Conservation (phyloP, 140 eudicot species). For the Flaveria floridana region DNA sequence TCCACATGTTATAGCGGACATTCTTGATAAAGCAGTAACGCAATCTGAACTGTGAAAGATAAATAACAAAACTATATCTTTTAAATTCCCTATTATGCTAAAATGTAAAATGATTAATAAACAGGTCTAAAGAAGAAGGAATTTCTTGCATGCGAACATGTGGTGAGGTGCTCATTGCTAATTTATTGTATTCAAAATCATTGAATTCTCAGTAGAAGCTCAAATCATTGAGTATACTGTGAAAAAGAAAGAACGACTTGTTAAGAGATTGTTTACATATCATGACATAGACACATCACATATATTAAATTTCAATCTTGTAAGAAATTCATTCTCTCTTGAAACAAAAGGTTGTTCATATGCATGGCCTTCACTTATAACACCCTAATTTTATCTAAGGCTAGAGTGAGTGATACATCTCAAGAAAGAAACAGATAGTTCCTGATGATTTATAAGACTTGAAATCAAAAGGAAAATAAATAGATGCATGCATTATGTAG, state of each 20-base stretch:
- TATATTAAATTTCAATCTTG: background rate
- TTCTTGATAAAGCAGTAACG: background rate
- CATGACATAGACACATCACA: background rate
- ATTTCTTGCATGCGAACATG: background rate
- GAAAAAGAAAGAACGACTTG: background rate
- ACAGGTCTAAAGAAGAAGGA: background rate
- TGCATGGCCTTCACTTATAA: background rate
- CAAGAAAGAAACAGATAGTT: background rate
- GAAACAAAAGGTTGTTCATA: background rate
- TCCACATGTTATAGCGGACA: slow-evolving; percentile 6
- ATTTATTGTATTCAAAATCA: background rate
- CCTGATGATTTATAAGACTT: background rate
- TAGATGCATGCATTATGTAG: background rate
- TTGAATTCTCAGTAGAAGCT: background rate
- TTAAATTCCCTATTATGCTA: background rate
- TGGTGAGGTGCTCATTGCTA: background rate
- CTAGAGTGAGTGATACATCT: background rate
- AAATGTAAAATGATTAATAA: background rate
- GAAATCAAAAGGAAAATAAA: background rate
- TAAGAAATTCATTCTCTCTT: background rate
- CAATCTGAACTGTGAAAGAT: background rate
- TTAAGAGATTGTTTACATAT: background rate
- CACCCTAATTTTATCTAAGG: background rate
- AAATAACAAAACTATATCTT: background rate
- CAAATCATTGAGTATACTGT: background rate